Evolutionary conservation across 2,329 filamentous ascomycete genomes (phyloP).

Genomic region (Dryadomyces quercus-mongolicae): DNA sequence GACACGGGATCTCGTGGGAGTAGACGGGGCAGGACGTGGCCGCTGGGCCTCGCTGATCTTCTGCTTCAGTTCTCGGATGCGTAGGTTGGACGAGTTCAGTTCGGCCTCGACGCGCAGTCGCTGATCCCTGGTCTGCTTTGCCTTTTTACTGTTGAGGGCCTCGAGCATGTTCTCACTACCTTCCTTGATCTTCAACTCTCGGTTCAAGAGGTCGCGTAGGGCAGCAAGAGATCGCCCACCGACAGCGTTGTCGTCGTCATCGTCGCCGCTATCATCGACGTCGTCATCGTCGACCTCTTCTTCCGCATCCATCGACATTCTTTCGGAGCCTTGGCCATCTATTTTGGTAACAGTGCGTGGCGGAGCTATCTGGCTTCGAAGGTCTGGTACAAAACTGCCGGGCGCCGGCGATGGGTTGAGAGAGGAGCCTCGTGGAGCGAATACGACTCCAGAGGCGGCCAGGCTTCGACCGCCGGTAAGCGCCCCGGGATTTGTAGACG

Average conservation of each 20-base stretch:
- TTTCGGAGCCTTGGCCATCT: slow-evolving; percentile 39
- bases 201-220: slow-evolving; percentile 76
- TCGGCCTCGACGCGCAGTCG: slow-evolving; percentile 72
- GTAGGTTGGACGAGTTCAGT: slow-evolving; percentile 73
- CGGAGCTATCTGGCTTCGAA: slow-evolving; percentile 59
- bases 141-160: slow-evolving; percentile 85
- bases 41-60: slow-evolving; percentile 49
- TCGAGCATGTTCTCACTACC: slow-evolving; percentile 97
- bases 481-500: slow-evolving; percentile 25
- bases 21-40: slow-evolving; percentile 34
- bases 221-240: slow-evolving; percentile 63
- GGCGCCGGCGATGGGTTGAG: slow-evolving; percentile 59
- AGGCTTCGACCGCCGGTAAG: slow-evolving; percentile 26
- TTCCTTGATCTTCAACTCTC: slow-evolving; percentile 95
- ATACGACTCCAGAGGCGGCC: slow-evolving; percentile 45
- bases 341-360: slow-evolving; percentile 51
- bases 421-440: slow-evolving; percentile 54
- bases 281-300: neutral
- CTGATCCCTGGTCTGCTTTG: slow-evolving; percentile 87
- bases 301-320: slow-evolving; percentile 34
- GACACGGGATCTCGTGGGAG: slow-evolving; percentile 39
- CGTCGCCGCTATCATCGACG: neutral
- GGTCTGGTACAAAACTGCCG: slow-evolving; percentile 82
- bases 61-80: slow-evolving; percentile 48
- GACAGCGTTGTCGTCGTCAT: slow-evolving; percentile 28